Percentiles rank a stretch among this genome's conserved stretches.
Conservation (phyloP, 805 yeast genomes). For the Cyberlindnera suaveolens region DNA sequence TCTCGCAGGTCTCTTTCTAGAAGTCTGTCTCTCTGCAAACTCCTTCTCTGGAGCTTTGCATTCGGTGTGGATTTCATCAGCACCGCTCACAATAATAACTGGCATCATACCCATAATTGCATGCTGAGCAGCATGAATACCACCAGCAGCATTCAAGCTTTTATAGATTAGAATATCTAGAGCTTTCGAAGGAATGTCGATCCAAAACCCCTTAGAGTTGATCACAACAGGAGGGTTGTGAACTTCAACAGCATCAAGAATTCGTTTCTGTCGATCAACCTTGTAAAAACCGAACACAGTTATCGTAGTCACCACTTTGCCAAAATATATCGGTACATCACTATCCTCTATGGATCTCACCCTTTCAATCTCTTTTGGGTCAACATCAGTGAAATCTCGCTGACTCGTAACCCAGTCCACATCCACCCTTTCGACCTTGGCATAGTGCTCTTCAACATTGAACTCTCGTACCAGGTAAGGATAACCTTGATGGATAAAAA, state of each 20-base stretch:
- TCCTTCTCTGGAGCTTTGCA: slow-evolving; percentile 98
- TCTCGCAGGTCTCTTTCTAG: slow-evolving; percentile 79
- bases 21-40: slow-evolving; percentile 68
- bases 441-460: slow-evolving; percentile 69
- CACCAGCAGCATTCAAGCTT: slow-evolving; percentile 69
- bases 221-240: slow-evolving; percentile 75
- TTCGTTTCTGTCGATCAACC: slow-evolving; percentile 64
- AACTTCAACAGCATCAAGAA: slow-evolving; percentile 92
- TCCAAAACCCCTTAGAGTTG: slow-evolving; percentile 82
- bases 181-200: slow-evolving; percentile 71
- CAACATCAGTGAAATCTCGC: slow-evolving; percentile 89
- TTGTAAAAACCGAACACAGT: slow-evolving; percentile 92
- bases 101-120: slow-evolving; percentile 79
- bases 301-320: slow-evolving; percentile 64
- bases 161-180: slow-evolving; percentile 53
- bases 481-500: slow-evolving; percentile 88
- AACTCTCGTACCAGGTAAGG: slow-evolving; percentile 85
- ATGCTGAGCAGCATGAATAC: slow-evolving; percentile 96
- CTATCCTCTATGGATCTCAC: slow-evolving; percentile 48
- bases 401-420: slow-evolving; percentile 94
- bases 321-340: slow-evolving; percentile 64
- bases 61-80: slow-evolving; percentile 81
- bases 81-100: slow-evolving; percentile 60
- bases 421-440: slow-evolving; percentile 79
- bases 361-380: slow-evolving; percentile 68